These are phyloP conservation scores for Grosmannia penicillata DNA, from an alignment of 2,329 filamentous ascomycete species.

Conservation along the genomic window DNA sequence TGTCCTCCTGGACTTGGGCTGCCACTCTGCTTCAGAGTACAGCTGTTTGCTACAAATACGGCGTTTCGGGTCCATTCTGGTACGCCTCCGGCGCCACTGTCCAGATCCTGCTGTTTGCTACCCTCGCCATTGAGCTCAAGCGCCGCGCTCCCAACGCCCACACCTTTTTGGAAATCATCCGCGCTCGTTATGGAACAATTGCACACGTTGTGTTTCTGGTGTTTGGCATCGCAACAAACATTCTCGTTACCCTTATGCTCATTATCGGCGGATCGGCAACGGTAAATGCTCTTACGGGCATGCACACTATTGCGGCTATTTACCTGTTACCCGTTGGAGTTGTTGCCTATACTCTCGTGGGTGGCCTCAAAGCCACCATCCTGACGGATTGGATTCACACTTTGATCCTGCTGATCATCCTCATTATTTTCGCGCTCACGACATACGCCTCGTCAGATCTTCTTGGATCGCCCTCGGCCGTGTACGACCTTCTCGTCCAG, in stretches of 20 bases:
- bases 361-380: slow-evolving; percentile 77
- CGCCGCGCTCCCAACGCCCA: slow-evolving; percentile 77
- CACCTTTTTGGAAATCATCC: slow-evolving; percentile 69
- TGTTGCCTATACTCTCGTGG: slow-evolving; percentile 61
- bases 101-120: slow-evolving; percentile 81
- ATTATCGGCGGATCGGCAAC: slow-evolving; percentile 74
- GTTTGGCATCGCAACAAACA: slow-evolving; percentile 73
- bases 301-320: slow-evolving; percentile 66
- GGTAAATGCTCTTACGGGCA: slow-evolving; percentile 53
- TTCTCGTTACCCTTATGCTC: slow-evolving; percentile 79
- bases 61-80: slow-evolving; percentile 45
- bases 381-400: slow-evolving; percentile 80
- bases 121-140: slow-evolving; percentile 81
- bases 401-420: slow-evolving; percentile 69
- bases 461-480: slow-evolving; percentile 59
- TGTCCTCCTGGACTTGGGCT: slow-evolving; percentile 88
- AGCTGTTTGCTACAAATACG: slow-evolving; percentile 71
- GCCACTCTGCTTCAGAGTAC: slow-evolving; percentile 68
- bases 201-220: slow-evolving; percentile 69
- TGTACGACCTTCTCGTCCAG: slow-evolving; percentile 63
- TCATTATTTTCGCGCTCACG: slow-evolving; percentile 72
- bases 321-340: slow-evolving; percentile 73
- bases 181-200: slow-evolving; percentile 56
- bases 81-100: slow-evolving; percentile 62
- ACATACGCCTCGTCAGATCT: slow-evolving; percentile 60